Conservation (phyloP, 805 yeast genomes). For the Cyberlindnera bimundalis region DNA sequence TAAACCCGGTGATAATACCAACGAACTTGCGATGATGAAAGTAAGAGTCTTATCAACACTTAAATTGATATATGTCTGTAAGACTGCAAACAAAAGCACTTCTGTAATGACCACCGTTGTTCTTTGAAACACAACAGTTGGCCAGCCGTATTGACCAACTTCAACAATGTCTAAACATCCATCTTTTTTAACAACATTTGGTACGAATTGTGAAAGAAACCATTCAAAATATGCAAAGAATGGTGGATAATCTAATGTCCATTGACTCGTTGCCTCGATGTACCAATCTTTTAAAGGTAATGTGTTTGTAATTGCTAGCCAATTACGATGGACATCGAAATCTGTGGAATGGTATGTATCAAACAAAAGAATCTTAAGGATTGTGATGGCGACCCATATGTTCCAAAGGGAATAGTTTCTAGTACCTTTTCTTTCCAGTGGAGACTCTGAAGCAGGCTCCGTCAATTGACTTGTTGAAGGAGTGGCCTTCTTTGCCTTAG, state of each 20-base stretch:
- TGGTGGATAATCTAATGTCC: slow-evolving; percentile 98
- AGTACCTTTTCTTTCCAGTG: slow-evolving; percentile 4
- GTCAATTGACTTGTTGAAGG: not conserved
- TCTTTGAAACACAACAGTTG: slow-evolving; percentile 83
- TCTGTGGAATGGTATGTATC: slow-evolving; percentile 92
- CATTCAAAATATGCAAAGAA: slow-evolving; percentile 96
- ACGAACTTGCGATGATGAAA: slow-evolving; percentile 76
- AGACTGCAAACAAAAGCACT: slow-evolving; percentile 58
- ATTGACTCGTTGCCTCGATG: slow-evolving; percentile 67
- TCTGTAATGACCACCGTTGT: slow-evolving; percentile 78
- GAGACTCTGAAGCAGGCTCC: not conserved
- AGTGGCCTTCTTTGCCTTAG: slow-evolving; percentile 5
- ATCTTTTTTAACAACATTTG: slow-evolving; percentile 56
- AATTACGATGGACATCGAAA: slow-evolving; percentile 95
- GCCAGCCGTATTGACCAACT: slow-evolving; percentile 65
- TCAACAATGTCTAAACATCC: slow-evolving; percentile 73
- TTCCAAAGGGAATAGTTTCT: slow-evolving; percentile 54
- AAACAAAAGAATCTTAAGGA: slow-evolving; percentile 58
- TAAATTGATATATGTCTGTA: slow-evolving; percentile 66
- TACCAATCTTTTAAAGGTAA: slow-evolving; percentile 84
- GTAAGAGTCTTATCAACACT: slow-evolving; percentile 41
- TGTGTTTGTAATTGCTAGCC: slow-evolving; percentile 86
- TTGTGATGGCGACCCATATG: slow-evolving; percentile 60
- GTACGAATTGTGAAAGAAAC: slow-evolving; percentile 68
- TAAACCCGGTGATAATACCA: slow-evolving; percentile 86